A percentile compares a stretch with the other conserved stretches of the same genome.
Evolutionary conservation across 2,329 filamentous ascomycete species (phyloP).

Genomic region (Bertia moriformis): DNA sequence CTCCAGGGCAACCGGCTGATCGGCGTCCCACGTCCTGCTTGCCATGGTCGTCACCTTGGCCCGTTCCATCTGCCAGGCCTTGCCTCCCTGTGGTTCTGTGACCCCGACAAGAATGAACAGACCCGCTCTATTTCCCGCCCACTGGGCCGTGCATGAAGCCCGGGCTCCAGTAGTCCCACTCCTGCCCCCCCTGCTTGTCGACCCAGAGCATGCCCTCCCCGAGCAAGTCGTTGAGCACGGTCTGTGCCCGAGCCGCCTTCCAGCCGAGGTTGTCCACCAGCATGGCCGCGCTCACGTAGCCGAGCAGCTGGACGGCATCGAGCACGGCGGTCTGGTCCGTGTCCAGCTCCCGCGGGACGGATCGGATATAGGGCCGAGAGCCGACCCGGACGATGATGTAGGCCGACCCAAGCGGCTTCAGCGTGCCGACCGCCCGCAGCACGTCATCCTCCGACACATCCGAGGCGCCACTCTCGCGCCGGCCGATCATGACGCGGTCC

Average conservation of each 20-base stretch:
- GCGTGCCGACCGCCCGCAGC: slow-evolving; percentile 70
- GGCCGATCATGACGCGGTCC: slow-evolving; percentile 57
- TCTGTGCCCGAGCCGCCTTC: slow-evolving; percentile 72
- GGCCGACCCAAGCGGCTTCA: slow-evolving; percentile 75
- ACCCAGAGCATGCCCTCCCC: slow-evolving; percentile 88
- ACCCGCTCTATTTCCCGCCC: too few relatives aligned
- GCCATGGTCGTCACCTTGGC: too few relatives aligned
- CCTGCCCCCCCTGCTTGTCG: slow-evolving; percentile 66
- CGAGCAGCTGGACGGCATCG: slow-evolving; percentile 77
- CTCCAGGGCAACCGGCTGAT: too few relatives aligned
- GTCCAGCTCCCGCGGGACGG: slow-evolving; percentile 87
- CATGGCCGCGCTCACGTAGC: slow-evolving; percentile 83
- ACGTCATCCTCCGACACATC: slow-evolving; percentile 86
- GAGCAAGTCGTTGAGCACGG: slow-evolving; percentile 79
- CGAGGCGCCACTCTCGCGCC: slow-evolving; percentile 60
- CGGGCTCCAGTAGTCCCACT: slow-evolving; percentile 90
- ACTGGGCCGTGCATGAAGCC: too few relatives aligned
- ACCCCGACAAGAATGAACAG: too few relatives aligned
- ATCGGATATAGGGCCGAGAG: slow-evolving; percentile 73
- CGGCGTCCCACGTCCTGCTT: too few relatives aligned
- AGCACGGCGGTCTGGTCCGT: slow-evolving; percentile 85
- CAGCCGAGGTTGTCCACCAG: slow-evolving; percentile 73
- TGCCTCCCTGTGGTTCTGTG: too few relatives aligned
- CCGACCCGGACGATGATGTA: slow-evolving; percentile 78
- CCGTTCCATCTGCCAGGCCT: too few relatives aligned